A percentile compares a stretch with the other conserved stretches of the same genome.
Evolutionary conservation across 306 rosid species (phyloP).

Genomic region (Dicorynia guianensis): DNA sequence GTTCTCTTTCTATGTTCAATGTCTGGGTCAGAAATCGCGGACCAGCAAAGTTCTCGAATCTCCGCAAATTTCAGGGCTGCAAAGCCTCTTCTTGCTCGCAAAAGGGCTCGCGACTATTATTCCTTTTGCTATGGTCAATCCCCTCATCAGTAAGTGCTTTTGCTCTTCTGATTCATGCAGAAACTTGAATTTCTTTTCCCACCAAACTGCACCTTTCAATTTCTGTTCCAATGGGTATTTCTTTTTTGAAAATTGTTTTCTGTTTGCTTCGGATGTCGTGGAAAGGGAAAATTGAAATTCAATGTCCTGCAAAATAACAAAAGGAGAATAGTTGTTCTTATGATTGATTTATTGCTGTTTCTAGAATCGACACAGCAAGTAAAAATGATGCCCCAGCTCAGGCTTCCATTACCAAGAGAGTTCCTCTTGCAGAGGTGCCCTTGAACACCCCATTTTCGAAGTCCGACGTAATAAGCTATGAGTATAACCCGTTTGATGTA

Average conservation of each 20-base stretch:
- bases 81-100: constrained; percentile 73
- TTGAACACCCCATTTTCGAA: constrained; percentile 41
- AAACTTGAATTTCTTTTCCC: background rate
- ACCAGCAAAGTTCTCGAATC: constrained; percentile 64
- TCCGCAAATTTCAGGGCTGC: constrained; percentile 67
- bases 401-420: constrained; percentile 50
- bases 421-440: constrained; percentile 64
- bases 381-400: constrained; percentile 34
- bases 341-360: background rate
- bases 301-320: background rate
- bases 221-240: background rate
- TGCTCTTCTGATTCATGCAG: background rate
- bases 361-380: constrained; percentile 49
- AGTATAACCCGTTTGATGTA: background rate
- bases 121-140: constrained; percentile 11
- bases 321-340: too few relatives aligned
- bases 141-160: constrained; percentile 44
- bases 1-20: background rate
- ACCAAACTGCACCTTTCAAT: background rate
- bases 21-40: constrained; percentile 46
- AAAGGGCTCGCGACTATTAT: constrained; percentile 67
- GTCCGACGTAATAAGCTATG: constrained; percentile 28
- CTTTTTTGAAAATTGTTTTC: background rate
- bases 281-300: background rate
- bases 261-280: constrained; percentile 2